Conservation (phyloP, 352 stramenopile genomes). For the Phytophthora boehmeriae region DNA sequence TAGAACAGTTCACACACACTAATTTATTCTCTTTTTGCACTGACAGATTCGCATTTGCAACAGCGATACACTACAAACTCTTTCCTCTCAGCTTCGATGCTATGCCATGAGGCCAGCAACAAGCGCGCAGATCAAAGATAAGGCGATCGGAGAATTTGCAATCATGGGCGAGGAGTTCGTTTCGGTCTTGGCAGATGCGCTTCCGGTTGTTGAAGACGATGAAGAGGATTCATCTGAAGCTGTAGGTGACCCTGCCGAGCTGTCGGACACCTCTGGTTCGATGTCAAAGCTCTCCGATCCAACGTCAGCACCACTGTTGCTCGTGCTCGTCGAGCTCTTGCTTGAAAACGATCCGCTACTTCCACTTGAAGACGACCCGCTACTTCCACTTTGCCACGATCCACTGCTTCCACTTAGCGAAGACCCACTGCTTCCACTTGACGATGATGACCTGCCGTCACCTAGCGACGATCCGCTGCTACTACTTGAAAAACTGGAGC, state of each 20-base stretch:
- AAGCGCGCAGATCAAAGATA: not conserved
- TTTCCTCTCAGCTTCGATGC: not conserved
- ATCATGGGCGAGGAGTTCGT: constrained; percentile 4
- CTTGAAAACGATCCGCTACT: not conserved
- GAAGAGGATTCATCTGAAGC: not conserved
- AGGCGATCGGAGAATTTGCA: not conserved
- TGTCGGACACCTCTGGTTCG: constrained; percentile 8
- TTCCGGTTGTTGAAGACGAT: constrained; percentile 11
- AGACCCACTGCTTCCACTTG: not conserved
- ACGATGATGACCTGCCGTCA: not conserved
- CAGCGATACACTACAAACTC: not conserved
- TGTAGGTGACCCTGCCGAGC: constrained; percentile 2
- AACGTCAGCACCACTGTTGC: constrained; percentile 2
- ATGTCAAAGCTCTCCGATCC: constrained; percentile 11
- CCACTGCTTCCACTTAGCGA: not conserved
- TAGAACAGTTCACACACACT: constrained; percentile 3
- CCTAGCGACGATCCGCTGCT: not conserved
- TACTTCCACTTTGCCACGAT: too few relatives aligned
- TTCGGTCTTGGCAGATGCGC: constrained; percentile 15
- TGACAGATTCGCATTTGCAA: not conserved
- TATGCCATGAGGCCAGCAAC: not conserved
- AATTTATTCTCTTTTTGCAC: not conserved
- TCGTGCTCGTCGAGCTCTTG: not conserved
- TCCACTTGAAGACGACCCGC: too few relatives aligned
- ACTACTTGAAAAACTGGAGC: constrained; percentile 3